phyloP scores from a whole-genome alignment of 2,329 filamentous ascomycete species.

The Fusarium keratoplasticum region DNA sequence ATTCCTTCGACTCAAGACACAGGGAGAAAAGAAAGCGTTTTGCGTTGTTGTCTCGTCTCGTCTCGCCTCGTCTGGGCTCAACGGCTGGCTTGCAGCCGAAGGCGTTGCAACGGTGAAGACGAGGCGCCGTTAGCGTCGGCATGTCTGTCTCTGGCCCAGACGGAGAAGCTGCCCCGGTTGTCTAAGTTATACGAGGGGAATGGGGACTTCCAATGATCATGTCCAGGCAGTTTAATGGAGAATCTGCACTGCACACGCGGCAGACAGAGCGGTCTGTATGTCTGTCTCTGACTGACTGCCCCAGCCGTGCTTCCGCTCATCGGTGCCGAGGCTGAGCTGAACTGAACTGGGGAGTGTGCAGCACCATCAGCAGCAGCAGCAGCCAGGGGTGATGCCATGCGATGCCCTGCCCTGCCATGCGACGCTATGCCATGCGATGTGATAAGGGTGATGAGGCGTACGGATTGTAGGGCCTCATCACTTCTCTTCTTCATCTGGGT shows the following conservation, averaged over 20 bases:
- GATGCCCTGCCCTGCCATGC: background rate
- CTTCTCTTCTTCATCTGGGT: slow-evolving; percentile 3
- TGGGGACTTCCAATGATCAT: background rate
- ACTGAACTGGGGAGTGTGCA: slow-evolving; percentile 11
- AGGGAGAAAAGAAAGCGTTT: background rate
- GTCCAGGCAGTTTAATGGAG: background rate
- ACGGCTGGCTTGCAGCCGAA: slow-evolving; percentile 33
- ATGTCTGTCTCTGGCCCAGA: slow-evolving; percentile 5
- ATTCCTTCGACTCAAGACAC: background rate
- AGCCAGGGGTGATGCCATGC: slow-evolving; percentile 7
- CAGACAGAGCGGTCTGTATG: slow-evolving; percentile 6
- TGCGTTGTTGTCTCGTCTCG: background rate
- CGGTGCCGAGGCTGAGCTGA: slow-evolving; percentile 27
- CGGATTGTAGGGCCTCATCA: slow-evolving; percentile 35
- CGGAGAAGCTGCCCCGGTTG: background rate
- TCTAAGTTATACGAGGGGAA: slow-evolving; percentile 5
- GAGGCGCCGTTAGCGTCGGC: slow-evolving; percentile 40
- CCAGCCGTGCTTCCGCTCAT: slow-evolving; percentile 19
- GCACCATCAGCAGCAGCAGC: background rate
- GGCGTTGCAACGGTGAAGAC: slow-evolving; percentile 33
- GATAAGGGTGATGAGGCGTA: slow-evolving; percentile 35
- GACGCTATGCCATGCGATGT: slow-evolving; percentile 17
- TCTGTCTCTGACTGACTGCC: background rate
- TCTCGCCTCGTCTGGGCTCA: slow-evolving; percentile 6
- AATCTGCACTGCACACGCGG: slow-evolving; percentile 3